phyloP scores from a whole-genome alignment of 208 protist species.

The Leishmania turanica region DNA sequence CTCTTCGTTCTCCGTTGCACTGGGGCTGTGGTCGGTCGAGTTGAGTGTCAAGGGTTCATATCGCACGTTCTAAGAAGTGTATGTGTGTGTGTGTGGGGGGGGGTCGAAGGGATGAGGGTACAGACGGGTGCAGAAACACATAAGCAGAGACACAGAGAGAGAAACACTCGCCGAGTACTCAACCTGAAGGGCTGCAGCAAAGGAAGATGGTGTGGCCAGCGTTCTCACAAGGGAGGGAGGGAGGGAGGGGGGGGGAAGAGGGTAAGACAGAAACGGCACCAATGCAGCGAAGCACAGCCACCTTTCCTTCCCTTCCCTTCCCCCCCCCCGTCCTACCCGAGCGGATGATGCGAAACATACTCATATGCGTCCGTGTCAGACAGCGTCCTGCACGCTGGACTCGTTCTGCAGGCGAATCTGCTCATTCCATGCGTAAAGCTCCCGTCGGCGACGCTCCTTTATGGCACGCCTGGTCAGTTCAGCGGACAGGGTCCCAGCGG shows the following conservation, averaged over 20 bases:
- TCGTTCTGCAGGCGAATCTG: slow-evolving; percentile 43
- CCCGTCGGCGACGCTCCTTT: slow-evolving; percentile 64
- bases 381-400: slow-evolving; percentile 42
- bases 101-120: neutral
- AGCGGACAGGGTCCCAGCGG: neutral
- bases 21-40: neutral
- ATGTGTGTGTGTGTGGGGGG: neutral
- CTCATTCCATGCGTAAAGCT: slow-evolving; percentile 87
- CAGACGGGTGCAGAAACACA: neutral
- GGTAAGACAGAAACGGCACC: neutral
- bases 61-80: neutral
- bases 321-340: neutral
- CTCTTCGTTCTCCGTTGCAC: neutral
- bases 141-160: neutral
- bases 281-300: neutral
- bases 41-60: neutral
- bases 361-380: slow-evolving; percentile 20
- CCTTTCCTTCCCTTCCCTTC: too few relatives aligned
- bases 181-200: neutral
- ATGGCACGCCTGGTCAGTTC: slow-evolving; percentile 18
- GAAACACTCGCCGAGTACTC: neutral
- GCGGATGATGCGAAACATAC: neutral
- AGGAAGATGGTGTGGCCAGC: neutral
- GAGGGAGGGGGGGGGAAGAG: neutral
- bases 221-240: neutral